phyloP scores from a whole-genome alignment of 495 filamentous ascomycete species.

The Neurospora sp. region DNA sequence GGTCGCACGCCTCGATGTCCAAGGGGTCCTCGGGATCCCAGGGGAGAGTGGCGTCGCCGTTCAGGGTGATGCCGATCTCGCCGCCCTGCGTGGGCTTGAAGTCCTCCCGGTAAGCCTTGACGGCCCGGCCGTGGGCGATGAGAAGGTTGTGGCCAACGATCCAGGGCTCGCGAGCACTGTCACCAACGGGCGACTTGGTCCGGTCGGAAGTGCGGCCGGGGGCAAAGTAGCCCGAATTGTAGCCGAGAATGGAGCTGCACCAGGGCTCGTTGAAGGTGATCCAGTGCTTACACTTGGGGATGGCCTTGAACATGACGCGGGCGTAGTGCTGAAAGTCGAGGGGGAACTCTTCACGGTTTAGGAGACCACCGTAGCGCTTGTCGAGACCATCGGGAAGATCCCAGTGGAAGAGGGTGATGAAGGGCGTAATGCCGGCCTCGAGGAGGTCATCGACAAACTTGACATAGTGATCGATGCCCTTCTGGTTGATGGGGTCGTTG shows the following conservation, averaged over 20 bases:
- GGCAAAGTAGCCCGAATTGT: slow-evolving; percentile 49
- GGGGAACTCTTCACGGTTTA: slow-evolving; percentile 49
- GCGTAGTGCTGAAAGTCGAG: slow-evolving; percentile 53
- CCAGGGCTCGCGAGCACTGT: slow-evolving; percentile 49
- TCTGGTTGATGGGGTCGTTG: slow-evolving; percentile 51
- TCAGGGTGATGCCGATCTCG: slow-evolving; percentile 53
- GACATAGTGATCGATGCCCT: slow-evolving; percentile 48
- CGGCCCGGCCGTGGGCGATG: slow-evolving; percentile 48
- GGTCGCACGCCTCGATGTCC: slow-evolving; percentile 50
- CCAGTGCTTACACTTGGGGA: slow-evolving; percentile 53
- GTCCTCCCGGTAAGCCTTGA: slow-evolving; percentile 58
- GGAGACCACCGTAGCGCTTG: slow-evolving; percentile 50
- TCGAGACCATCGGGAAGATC: slow-evolving; percentile 51
- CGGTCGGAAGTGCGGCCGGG: slow-evolving; percentile 51
- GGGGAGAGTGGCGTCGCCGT: slow-evolving; percentile 50
- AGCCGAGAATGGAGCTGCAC: slow-evolving; percentile 50
- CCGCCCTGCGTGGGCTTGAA: slow-evolving; percentile 51
- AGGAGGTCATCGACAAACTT: slow-evolving; percentile 51
- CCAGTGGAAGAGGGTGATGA: slow-evolving; percentile 58
- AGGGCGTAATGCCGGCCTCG: slow-evolving; percentile 47
- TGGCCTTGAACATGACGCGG: slow-evolving; percentile 44
- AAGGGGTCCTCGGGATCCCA: slow-evolving; percentile 46
- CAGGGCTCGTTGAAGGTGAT: slow-evolving; percentile 61
- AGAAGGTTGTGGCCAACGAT: slow-evolving; percentile 52
- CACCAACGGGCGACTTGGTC: slow-evolving; percentile 41